These are phyloP conservation scores for Phaeosphaeriaceae sp. DNA, from an alignment of 2,329 filamentous ascomycete genomes.

Conservation along the genomic window DNA sequence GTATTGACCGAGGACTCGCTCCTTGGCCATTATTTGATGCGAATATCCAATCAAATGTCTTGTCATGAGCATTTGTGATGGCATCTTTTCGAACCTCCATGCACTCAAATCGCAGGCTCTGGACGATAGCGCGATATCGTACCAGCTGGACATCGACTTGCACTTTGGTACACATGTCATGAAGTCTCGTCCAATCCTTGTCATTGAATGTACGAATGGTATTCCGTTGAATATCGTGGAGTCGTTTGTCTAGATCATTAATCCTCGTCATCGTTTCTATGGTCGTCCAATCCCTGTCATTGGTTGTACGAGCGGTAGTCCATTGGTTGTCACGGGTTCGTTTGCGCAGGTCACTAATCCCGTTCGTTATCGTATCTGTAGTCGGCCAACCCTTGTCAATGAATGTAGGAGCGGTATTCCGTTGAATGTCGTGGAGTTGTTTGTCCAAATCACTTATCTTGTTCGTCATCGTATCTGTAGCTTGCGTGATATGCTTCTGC, in stretches of 20 bases:
- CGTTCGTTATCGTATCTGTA: neutral
- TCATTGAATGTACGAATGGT: neutral
- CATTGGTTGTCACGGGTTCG: too few species aligned
- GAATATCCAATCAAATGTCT: conserved; percentile 16
- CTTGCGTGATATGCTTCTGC: neutral
- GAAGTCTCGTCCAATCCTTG: neutral
- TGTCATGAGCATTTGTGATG: conserved; percentile 3
- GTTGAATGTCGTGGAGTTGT: neutral
- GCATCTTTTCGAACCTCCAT: conserved; percentile 3
- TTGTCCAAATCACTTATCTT: neutral
- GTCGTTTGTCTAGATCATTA: neutral
- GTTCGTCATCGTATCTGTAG: neutral
- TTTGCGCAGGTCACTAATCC: too few species aligned
- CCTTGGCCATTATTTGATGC: neutral
- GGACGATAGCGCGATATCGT: neutral
- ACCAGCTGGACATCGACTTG: neutral
- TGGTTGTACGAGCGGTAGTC: too few species aligned
- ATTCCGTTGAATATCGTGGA: neutral
- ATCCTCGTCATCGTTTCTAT: too few species aligned
- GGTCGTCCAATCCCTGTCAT: too few species aligned
- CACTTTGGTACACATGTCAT: neutral
- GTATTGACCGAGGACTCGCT: neutral
- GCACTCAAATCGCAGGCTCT: conserved; percentile 3
- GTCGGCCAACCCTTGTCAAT: too few species aligned
- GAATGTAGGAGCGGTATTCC: neutral